A percentile compares a stretch with the other conserved stretches of the same genome.
These are phyloP conservation scores for Metarhizium sp. DNA, from an alignment of 2,329 filamentous ascomycete genomes.

Conservation along the genomic window DNA sequence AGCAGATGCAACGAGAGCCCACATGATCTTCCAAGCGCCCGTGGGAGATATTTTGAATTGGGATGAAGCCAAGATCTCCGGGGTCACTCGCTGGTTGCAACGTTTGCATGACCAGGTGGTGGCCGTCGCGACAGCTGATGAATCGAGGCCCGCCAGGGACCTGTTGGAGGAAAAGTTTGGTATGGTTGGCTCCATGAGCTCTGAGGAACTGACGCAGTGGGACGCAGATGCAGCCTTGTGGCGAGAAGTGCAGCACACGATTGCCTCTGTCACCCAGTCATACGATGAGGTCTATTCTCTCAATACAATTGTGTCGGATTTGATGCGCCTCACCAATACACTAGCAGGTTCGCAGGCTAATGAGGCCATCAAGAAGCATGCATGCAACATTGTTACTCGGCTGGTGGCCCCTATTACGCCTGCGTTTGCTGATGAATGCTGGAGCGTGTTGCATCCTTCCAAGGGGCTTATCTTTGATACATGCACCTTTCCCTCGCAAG, in stretches of 20 bases:
- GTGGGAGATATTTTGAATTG: conserved; percentile 78
- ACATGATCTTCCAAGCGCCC: conserved; percentile 83
- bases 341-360: conserved; percentile 39
- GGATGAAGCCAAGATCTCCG: conserved; percentile 75
- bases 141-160: conserved; percentile 14
- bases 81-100: conserved; percentile 71
- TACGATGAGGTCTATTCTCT: conserved; percentile 65
- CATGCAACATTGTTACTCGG: conserved; percentile 49
- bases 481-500: conserved; percentile 49
- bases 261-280: conserved; percentile 56
- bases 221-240: conserved; percentile 46
- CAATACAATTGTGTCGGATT: conserved; percentile 74
- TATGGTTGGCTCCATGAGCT: conserved; percentile 20
- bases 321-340: conserved; percentile 72
- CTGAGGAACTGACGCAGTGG: conserved; percentile 26
- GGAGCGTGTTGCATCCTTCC: conserved; percentile 45
- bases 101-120: conserved; percentile 52
- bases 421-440: conserved; percentile 73
- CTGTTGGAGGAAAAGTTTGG: conserved; percentile 28
- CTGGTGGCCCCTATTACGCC: conserved; percentile 75
- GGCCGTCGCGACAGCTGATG: conserved; percentile 12
- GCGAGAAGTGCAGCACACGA: conserved; percentile 57
- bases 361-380: conserved; percentile 34
- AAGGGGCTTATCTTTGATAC: conserved; percentile 30
- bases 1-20: conserved; percentile 74